These are phyloP conservation scores for Globisporangium emineosum DNA, from an alignment of 352 stramenopile genomes.

Conservation along the genomic window DNA sequence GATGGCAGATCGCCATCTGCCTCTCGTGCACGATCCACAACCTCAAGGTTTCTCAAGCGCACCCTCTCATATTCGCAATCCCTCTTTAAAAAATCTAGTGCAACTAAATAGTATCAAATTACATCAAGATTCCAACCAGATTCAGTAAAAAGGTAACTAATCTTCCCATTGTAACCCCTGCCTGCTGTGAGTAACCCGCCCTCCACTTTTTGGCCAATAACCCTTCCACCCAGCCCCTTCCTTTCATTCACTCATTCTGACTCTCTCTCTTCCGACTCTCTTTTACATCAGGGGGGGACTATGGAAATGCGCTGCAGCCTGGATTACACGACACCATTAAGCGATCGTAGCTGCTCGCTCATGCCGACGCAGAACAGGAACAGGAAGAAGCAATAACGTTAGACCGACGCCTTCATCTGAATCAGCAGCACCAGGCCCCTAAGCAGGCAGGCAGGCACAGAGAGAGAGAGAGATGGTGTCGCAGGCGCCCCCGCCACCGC, in stretches of 20 bases:
- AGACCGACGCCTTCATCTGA: neutral
- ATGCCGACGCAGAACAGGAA: neutral
- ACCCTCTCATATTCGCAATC: neutral
- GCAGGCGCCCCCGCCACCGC: neutral
- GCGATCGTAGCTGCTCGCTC: constrained; percentile 6
- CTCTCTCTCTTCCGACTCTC: constrained; percentile 9
- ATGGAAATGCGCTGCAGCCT: neutral
- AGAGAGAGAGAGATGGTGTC: constrained; percentile 4
- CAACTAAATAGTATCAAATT: no score
- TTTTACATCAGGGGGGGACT: constrained; percentile 3
- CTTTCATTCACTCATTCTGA: constrained; percentile 3
- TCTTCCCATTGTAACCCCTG: neutral
- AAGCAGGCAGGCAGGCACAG: neutral
- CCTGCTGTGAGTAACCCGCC: neutral
- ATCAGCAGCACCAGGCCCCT: neutral
- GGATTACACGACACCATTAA: neutral
- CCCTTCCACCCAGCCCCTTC: neutral
- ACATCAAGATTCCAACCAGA: no score
- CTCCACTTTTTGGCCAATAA: neutral
- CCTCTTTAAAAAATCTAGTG: neutral
- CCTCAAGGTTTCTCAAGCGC: neutral
- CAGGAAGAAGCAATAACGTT: neutral
- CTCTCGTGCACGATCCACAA: neutral
- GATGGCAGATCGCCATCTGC: neutral
- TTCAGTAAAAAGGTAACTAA: neutral